phyloP scores from a whole-genome alignment of 768 basidiomycete genomes.

The Lentinula boryana region DNA sequence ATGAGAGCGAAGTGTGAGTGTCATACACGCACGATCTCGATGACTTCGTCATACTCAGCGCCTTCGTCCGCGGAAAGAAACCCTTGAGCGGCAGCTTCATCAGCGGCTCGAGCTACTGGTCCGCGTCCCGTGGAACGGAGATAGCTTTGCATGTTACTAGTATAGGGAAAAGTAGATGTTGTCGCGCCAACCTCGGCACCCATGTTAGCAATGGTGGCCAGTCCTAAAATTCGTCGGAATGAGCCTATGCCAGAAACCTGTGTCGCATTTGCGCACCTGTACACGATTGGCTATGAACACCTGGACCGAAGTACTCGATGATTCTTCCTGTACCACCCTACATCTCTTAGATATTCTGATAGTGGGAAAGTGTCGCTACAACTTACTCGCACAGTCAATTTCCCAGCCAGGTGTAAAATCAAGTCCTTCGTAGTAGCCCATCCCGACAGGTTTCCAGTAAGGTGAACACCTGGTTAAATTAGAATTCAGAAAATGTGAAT shows the following conservation, averaged over 20 bases:
- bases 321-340: slow-evolving; percentile 96
- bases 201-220: slow-evolving; percentile 98
- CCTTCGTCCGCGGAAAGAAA: slow-evolving; percentile 82
- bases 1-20: neutral
- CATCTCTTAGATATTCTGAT: neutral
- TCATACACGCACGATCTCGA: slow-evolving; percentile 72
- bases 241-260: neutral
- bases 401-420: slow-evolving; percentile 90
- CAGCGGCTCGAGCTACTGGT: slow-evolving; percentile 82
- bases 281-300: slow-evolving; percentile 84
- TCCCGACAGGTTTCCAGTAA: slow-evolving; percentile 80
- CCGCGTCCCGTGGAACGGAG: slow-evolving; percentile 85
- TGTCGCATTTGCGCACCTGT: slow-evolving; percentile 54
- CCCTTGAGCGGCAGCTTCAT: slow-evolving; percentile 69
- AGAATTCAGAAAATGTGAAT: neutral
- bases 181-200: slow-evolving; percentile 99
- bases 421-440: slow-evolving; percentile 97
- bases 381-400: slow-evolving; percentile 84
- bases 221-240: slow-evolving; percentile 34
- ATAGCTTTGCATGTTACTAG: slow-evolving; percentile 82
- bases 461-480: slow-evolving; percentile 61
- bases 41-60: slow-evolving; percentile 90
- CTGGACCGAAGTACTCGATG: slow-evolving; percentile 94
- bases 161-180: slow-evolving; percentile 97
- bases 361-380: neutral